Evolutionary conservation across 345 rosid species (phyloP).

Genomic region (Citrus cavaleriei): DNA sequence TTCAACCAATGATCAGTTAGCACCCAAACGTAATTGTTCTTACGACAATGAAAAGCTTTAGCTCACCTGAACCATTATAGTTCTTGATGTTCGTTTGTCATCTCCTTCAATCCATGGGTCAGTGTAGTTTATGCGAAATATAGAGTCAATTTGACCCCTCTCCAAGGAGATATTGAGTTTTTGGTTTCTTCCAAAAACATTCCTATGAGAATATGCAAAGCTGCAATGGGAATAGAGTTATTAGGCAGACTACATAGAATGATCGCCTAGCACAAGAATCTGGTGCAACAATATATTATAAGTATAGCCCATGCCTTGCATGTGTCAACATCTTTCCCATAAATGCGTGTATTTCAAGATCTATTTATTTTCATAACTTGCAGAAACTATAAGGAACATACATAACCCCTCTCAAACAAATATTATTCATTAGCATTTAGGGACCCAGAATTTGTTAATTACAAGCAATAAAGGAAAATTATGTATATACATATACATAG

Average conservation of each 20-base stretch:
- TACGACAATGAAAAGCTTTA: not conserved
- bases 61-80: conserved; percentile 84
- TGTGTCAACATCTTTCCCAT: not conserved
- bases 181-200: conserved; percentile 91
- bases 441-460: not conserved
- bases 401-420: not conserved
- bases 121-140: conserved; percentile 84
- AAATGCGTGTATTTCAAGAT: not conserved
- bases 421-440: not conserved
- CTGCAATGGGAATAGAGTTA: conserved; percentile 41
- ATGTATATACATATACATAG: not conserved
- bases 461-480: not conserved
- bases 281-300: not conserved
- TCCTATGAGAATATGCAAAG: conserved; percentile 94
- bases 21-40: not conserved
- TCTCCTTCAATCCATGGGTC: conserved; percentile 99
- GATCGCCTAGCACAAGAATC: not conserved
- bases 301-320: not conserved
- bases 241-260: not conserved
- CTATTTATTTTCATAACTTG: not conserved
- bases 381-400: not conserved
- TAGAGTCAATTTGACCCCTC: conserved; percentile 95
- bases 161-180: conserved; percentile 87
- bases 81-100: conserved; percentile 88
- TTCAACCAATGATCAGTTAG: conserved; percentile 14